These are phyloP conservation scores for Penicillium griseofulvum DNA, from an alignment of 2,329 filamentous ascomycete species.

Conservation along the genomic window DNA sequence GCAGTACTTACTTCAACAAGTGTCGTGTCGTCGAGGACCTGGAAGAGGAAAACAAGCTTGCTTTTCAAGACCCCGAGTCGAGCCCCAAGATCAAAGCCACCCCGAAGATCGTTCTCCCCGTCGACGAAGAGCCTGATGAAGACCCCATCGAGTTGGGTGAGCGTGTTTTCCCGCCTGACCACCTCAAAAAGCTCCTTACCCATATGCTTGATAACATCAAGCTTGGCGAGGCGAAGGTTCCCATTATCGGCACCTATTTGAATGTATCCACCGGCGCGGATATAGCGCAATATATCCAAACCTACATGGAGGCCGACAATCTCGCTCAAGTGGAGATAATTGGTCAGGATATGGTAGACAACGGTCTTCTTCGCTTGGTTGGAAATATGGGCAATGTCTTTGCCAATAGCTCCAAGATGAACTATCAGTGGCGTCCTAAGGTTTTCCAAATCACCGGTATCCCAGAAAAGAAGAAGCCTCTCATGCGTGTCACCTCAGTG, in stretches of 20 bases:
- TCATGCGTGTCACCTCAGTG: conserved; percentile 73
- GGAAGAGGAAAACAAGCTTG: conserved; percentile 97
- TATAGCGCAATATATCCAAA: conserved; percentile 93
- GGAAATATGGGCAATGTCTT: conserved; percentile 95
- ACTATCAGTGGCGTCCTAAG: conserved; percentile 94
- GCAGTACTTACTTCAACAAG: conserved; percentile 98
- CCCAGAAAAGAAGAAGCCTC: conserved; percentile 76
- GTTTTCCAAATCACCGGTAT: conserved; percentile 84
- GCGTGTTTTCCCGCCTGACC: conserved; percentile 76
- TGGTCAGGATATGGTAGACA: conserved; percentile 83
- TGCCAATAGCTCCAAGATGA: conserved; percentile 95
- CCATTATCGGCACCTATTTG: conserved; percentile 89
- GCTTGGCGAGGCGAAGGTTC: conserved; percentile 87
- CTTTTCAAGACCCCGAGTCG: conserved; percentile 79
- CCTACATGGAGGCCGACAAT: conserved; percentile 77
- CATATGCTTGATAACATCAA: conserved; percentile 86
- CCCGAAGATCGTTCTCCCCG: conserved; percentile 80
- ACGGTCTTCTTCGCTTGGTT: conserved; percentile 83
- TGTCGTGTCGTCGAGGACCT: conserved; percentile 93
- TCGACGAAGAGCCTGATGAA: conserved; percentile 67
- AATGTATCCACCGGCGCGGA: conserved; percentile 90
- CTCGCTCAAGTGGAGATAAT: conserved; percentile 91
- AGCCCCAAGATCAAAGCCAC: conserved; percentile 61
- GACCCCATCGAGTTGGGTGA: conserved; percentile 89
- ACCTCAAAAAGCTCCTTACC: conserved; percentile 83